phyloP scores from a whole-genome alignment of 2,329 filamentous ascomycete genomes.

The Clathrospora elynae region DNA sequence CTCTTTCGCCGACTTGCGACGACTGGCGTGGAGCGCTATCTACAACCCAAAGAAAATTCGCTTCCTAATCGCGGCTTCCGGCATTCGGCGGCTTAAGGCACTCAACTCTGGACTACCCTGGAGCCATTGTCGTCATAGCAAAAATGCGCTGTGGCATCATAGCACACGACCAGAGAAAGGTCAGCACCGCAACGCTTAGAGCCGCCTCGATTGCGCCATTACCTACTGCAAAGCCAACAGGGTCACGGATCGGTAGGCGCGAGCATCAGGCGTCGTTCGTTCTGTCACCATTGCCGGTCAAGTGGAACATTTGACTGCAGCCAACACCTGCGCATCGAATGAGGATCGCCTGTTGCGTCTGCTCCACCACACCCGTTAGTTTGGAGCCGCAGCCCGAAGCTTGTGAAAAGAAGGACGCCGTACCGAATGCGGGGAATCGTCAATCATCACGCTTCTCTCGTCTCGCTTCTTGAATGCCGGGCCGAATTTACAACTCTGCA shows the following conservation, averaged over 20 bases:
- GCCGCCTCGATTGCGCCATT: conserved; percentile 8
- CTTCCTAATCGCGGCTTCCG: conserved; percentile 30
- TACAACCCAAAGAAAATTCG: conserved; percentile 18
- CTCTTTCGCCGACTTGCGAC: conserved; percentile 26
- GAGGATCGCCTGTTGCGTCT: conserved; percentile 32
- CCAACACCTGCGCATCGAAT: conserved; percentile 32
- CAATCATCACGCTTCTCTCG: conserved; percentile 30
- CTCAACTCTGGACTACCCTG: conserved; percentile 18
- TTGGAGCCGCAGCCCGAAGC: conserved; percentile 31
- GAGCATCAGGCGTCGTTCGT: conserved; percentile 1
- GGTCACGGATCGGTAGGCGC: conserved; percentile 11
- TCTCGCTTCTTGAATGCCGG: conserved; percentile 45
- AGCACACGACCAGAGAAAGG: conserved; percentile 35
- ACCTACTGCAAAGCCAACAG: conserved; percentile 8
- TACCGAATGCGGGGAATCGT: conserved; percentile 47
- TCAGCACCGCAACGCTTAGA: neutral
- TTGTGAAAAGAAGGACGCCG: conserved; percentile 39
- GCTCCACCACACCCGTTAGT: conserved; percentile 33
- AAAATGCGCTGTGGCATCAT: conserved; percentile 19
- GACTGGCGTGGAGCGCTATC: conserved; percentile 11
- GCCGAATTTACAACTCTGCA: conserved; percentile 38
- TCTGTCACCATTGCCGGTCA: conserved; percentile 23
- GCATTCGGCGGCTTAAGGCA: conserved; percentile 34
- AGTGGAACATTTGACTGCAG: conserved; percentile 32
- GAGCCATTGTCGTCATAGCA: conserved; percentile 32